Conservation (phyloP, 345 rosid genomes). For the Salix koriyanagi region DNA sequence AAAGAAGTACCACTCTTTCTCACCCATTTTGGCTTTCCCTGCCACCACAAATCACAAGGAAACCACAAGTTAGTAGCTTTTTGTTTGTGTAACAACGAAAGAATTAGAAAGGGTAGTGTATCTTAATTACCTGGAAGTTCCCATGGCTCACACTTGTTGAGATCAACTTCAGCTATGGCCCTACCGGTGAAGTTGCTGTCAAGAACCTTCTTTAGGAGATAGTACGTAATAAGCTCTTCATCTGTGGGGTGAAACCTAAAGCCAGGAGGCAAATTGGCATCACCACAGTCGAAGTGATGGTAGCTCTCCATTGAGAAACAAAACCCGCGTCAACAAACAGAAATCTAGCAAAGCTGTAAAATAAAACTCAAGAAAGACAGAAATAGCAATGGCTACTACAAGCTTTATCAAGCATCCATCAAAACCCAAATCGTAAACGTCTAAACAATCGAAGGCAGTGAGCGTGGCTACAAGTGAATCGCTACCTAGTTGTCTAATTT, state of each 20-base stretch:
- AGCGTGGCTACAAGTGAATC: neutral
- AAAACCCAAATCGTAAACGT: neutral
- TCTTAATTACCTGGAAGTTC: conserved; percentile 71
- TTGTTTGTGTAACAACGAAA: neutral
- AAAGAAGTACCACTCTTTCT: conserved; percentile 94
- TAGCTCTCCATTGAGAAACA: conserved; percentile 43
- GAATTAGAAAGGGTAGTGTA: neutral
- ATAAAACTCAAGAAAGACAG: neutral
- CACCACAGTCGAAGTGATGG: conserved; percentile 39
- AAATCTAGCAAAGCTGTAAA: neutral
- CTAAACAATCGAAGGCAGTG: neutral
- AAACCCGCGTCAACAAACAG: neutral
- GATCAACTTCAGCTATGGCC: conserved; percentile 85
- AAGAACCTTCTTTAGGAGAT: conserved; percentile 74
- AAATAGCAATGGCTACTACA: too few species aligned
- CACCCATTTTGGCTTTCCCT: conserved; percentile 94
- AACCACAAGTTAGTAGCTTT: neutral
- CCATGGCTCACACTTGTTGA: conserved; percentile 98
- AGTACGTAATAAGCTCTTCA: conserved; percentile 88
- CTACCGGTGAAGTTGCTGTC: conserved; percentile 66
- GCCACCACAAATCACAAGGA: conserved; percentile 3
- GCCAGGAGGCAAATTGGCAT: conserved; percentile 73
- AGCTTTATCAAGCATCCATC: neutral
- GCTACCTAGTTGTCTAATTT: neutral
- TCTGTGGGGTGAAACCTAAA: conserved; percentile 94